Base-by-base conservation (phyloP, 345 rosid genomes). In the Populus pruinosa region DNA sequence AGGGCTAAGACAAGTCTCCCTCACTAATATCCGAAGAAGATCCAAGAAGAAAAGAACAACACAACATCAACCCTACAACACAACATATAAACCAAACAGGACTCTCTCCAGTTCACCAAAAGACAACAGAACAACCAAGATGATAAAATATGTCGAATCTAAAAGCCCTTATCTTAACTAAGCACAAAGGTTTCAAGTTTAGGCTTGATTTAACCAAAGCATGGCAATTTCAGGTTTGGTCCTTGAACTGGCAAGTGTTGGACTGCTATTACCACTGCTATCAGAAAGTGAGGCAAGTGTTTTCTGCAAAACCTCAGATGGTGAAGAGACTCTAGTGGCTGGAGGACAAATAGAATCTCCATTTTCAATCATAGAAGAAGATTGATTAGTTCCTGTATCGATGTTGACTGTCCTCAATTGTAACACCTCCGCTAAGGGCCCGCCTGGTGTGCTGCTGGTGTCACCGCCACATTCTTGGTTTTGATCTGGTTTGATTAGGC, bases 351-450 rank as follows among this genome's bases (percentile, higher is more conserved):
- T 73, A 39, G 67, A 55, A 43, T 77, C 85, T 13, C 79, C 86
- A 67, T 75, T 78, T 29, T 63, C 76, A 10, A 81, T 62, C 2
- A 38, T 14, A 1, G 80, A 82, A 39, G 88, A 83, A 0, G 82
- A 77, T 4, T 77, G 74, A 59, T 43, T 59, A 1, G 82, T n/a
- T 56, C 63, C 63, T 27, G 66, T 36, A 41, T 41, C 9, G 31
- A 69, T 77, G 29, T 82, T 31, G 67, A 20, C 61, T 6, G 69
- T 70, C 65, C 83, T 84, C 0, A 88, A 82, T 80, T 90, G 83
- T 4, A 92, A 81, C 67, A 89, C 91, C 80, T 92, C 95, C 1
- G 92, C 97, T 53, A 93, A 80, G 43, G 97, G 97, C 38, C 97
- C 97, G 1, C 97, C 97, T 2, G 89, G 92, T 0, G 91, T 68